Conservation (phyloP, 2,329 filamentous ascomycete species). For the Aureobasidium uvarum region DNA sequence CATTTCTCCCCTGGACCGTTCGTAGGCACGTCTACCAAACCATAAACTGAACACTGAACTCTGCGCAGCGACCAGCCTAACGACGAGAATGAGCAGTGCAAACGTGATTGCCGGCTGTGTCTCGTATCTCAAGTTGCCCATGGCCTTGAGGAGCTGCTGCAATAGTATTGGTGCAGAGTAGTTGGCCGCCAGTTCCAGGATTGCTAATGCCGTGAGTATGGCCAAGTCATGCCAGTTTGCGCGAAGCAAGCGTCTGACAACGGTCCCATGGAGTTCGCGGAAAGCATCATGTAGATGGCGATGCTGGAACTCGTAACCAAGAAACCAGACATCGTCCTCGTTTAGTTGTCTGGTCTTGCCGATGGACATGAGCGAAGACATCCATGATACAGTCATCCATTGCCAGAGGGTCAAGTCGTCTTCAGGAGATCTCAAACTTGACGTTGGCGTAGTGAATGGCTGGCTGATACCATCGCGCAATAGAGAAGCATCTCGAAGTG, state of each 20-base stretch:
- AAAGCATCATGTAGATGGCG: conserved; percentile 70
- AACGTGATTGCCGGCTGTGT: conserved; percentile 63
- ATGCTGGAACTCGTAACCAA: conserved; percentile 82
- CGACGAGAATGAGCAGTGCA: conserved; percentile 59
- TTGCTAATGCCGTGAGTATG: conserved; percentile 62
- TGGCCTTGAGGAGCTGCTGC: conserved; percentile 67
- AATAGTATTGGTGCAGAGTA: conserved; percentile 63
- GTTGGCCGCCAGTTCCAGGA: conserved; percentile 60
- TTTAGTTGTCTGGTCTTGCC: conserved; percentile 66
- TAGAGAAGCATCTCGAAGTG: conserved; percentile 61
- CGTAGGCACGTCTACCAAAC: conserved; percentile 81
- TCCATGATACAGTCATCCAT: conserved; percentile 83
- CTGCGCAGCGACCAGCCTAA: conserved; percentile 63
- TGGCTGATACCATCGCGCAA: conserved; percentile 58
- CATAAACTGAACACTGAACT: conserved; percentile 68
- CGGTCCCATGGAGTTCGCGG: conserved; percentile 67
- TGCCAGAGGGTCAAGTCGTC: conserved; percentile 77
- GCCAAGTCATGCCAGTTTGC: conserved; percentile 79
- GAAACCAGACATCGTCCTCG: conserved; percentile 76
- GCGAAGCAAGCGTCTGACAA: conserved; percentile 65
- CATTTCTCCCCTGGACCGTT: conserved; percentile 79
- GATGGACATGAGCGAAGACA: conserved; percentile 67
- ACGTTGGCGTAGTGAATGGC: conserved; percentile 56
- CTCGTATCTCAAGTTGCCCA: conserved; percentile 55
- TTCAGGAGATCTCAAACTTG: conserved; percentile 68